Percentiles rank a stretch among this genome's conserved stretches.
Evolutionary conservation across 345 rosid genomes (phyloP).

Genomic region (Brassica rapa): DNA sequence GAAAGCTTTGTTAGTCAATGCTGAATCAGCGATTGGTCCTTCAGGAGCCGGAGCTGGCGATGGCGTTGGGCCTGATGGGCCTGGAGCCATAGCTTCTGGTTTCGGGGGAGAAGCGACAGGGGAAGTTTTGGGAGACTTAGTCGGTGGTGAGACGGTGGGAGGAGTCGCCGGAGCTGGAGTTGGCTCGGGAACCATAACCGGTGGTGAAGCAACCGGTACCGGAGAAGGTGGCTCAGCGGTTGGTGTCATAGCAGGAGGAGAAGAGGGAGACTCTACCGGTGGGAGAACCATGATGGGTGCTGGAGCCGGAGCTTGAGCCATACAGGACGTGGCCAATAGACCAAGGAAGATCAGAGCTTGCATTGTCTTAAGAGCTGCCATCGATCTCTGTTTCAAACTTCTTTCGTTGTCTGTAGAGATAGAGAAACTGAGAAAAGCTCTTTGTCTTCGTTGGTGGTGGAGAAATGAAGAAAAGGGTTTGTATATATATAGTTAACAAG

Average conservation of each 20-base stretch:
- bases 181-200: slow-evolving; percentile 21
- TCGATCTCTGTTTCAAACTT: slow-evolving; percentile 30
- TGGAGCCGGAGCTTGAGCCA: slow-evolving; percentile 58
- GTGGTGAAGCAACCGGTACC: slow-evolving; percentile 23
- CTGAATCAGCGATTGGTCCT: slow-evolving; percentile 19
- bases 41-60: slow-evolving; percentile 28
- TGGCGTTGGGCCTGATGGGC: slow-evolving; percentile 27
- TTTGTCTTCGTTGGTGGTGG: slow-evolving; percentile 30
- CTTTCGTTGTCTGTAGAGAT: slow-evolving; percentile 18
- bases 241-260: slow-evolving; percentile 48
- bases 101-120: slow-evolving; percentile 40
- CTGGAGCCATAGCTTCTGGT: slow-evolving; percentile 27
- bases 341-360: slow-evolving; percentile 62
- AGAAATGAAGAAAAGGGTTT: background rate
- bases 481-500: slow-evolving; percentile 18
- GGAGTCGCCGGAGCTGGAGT: slow-evolving; percentile 31
- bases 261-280: slow-evolving; percentile 46
- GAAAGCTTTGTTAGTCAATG: slow-evolving; percentile 46
- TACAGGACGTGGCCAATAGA: slow-evolving; percentile 62
- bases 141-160: slow-evolving; percentile 25
- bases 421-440: slow-evolving; percentile 17
- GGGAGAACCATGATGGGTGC: slow-evolving; percentile 34
- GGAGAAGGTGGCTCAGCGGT: slow-evolving; percentile 29
- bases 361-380: slow-evolving; percentile 43
- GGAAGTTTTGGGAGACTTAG: slow-evolving; percentile 15